Evolutionary conservation across 805 yeast genomes (phyloP), one percentile per base, ranked within the genome.

Genomic region (Candida xyloterini): DNA sequence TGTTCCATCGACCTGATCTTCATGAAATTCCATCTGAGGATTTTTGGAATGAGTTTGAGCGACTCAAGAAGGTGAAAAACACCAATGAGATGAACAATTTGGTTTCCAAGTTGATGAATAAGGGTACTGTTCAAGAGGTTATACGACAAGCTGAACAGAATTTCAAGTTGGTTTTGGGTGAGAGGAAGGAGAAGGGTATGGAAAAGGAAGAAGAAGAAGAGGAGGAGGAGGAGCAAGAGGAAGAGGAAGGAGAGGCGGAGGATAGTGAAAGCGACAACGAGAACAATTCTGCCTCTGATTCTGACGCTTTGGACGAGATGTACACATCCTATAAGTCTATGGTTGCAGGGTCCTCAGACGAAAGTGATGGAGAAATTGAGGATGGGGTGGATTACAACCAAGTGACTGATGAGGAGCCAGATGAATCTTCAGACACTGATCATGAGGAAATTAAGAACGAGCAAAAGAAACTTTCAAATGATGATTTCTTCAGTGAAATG

Each of bases 371-470:
- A 10, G 52, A 32, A 7, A 55, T 53, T 9, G 42, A 26, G 1
- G 54, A 53, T 7, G 63, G 56, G 9, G 57, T 71, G 5, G 62
- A 78, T 50, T 76, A 81, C 52, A 77, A 76, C 52, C 76, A 76
- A 52, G 70, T 79, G 5, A 81, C 89, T 0, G 90, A 83, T 55
- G 81, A 77, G 46, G 86, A 80, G 45, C 73, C 77, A 18, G 73
- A 59, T 10, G 41, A 40, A 18, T 18, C 20, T 9, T 39, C 25
- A 3, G 48, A 46, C 3, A 16, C 18, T 4, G 44, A 49, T 38
- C 79, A 77, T 61, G 81, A 83, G 43, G 70, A 70, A 33, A 65
- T 78, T 53, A 80, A 74, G 59, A 60, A 63, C 32, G 76, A 79
- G 48, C 71, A 45, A 43, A 34, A 33, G 26, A 31, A 50, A 28